A percentile compares a stretch with the other conserved stretches of the same genome.
Evolutionary conservation across 2,329 filamentous ascomycete genomes (phyloP).

Genomic region (Pseudogymnoascus sp.): DNA sequence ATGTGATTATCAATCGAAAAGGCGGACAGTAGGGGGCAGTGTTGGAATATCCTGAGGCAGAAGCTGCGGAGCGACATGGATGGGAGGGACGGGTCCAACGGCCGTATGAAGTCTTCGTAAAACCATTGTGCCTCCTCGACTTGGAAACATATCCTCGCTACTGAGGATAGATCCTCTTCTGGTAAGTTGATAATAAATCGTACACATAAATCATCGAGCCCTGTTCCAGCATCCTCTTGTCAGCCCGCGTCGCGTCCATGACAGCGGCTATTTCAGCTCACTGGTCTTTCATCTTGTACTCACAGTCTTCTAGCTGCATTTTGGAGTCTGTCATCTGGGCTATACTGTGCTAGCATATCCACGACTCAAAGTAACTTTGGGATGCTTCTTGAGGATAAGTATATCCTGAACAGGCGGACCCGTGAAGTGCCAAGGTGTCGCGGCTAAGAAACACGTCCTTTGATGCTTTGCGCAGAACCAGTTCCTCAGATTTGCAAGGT

Average conservation of each 20-base stretch:
- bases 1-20: slow-evolving; percentile 73
- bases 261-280: not conserved
- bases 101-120: slow-evolving; percentile 98
- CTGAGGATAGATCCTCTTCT: slow-evolving; percentile 77
- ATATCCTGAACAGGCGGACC: not conserved
- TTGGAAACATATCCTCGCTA: slow-evolving; percentile 95
- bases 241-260: not conserved
- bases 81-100: slow-evolving; percentile 74
- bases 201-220: slow-evolving; percentile 95
- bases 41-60: slow-evolving; percentile 83
- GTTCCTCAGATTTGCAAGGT: not conserved
- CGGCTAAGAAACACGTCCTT: not conserved
- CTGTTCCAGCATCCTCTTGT: slow-evolving; percentile 35
- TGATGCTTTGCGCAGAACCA: not conserved
- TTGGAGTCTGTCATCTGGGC: slow-evolving; percentile 65
- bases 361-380: slow-evolving; percentile 22
- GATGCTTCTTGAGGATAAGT: slow-evolving; percentile 1
- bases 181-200: slow-evolving; percentile 98
- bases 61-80: slow-evolving; percentile 80
- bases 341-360: slow-evolving; percentile 55
- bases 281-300: slow-evolving; percentile 24
- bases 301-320: slow-evolving; percentile 88
- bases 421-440: not conserved
- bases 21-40: slow-evolving; percentile 78
- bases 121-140: slow-evolving; percentile 99